A percentile compares a stretch with the other conserved stretches of the same genome.
phyloP scores from a whole-genome alignment of 1,284 basidiomycete genomes.

The Cryptococcus deneoformans region DNA sequence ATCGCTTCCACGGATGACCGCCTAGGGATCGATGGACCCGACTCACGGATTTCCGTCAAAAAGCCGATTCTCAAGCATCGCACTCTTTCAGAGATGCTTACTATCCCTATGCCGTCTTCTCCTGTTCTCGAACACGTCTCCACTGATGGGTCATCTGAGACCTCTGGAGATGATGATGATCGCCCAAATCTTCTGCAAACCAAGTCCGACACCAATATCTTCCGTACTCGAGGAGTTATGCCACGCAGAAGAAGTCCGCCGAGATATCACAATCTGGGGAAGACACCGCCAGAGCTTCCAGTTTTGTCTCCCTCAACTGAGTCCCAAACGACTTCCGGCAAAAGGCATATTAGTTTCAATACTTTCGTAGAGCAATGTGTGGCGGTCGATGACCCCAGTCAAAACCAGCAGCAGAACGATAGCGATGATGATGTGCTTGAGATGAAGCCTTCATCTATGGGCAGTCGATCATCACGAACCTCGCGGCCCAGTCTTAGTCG shows the following conservation, averaged over 20 bases:
- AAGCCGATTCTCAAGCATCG: conserved; percentile 98
- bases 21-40: conserved; percentile 52
- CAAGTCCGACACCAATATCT: conserved; percentile 77
- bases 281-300: conserved; percentile 8
- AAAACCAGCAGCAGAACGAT: conserved; percentile 41
- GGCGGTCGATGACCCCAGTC: conserved; percentile 62
- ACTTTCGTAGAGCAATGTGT: conserved; percentile 98
- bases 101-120: conserved; percentile 55
- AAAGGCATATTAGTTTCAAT: conserved; percentile 94
- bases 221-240: conserved; percentile 27
- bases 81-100: conserved; percentile 84
- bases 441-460: conserved; percentile 54
- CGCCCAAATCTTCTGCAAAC: conserved; percentile 65
- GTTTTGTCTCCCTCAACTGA: conserved; percentile 1
- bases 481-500: conserved; percentile 34
- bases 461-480: conserved; percentile 28
- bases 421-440: conserved; percentile 63
- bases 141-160: conserved; percentile 40
- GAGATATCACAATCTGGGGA: conserved; percentile 9
- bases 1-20: conserved; percentile 55
- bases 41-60: conserved; percentile 46
- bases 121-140: conserved; percentile 53
- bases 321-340: conserved; percentile 32
- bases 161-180: conserved; percentile 43
- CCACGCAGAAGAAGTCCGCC: conserved; percentile 20